Conservation (phyloP, 2,329 filamentous ascomycete species). For the Sclerotiophoma versabilis region DNA sequence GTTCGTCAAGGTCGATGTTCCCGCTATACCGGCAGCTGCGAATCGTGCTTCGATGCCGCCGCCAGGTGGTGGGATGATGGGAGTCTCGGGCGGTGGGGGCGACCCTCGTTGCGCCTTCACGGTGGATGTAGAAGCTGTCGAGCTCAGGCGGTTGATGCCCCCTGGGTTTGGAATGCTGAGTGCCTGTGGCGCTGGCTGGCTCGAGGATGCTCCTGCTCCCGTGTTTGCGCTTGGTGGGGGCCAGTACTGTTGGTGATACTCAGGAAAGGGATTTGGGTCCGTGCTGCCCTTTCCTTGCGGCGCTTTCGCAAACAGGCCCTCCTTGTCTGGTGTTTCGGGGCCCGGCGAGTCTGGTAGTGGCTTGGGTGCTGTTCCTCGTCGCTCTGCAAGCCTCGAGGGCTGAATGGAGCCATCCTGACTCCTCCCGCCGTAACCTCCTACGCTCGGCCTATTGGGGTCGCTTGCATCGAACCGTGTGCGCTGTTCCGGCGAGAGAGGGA, state of each 20-base stretch:
- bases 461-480: slow-evolving; percentile 56
- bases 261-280: slow-evolving; percentile 54
- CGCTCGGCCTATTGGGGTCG: slow-evolving; percentile 58
- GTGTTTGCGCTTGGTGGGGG: slow-evolving; percentile 51
- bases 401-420: slow-evolving; percentile 46
- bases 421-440: slow-evolving; percentile 53
- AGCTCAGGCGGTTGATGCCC: slow-evolving; percentile 70
- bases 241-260: slow-evolving; percentile 69
- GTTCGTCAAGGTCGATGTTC: slow-evolving; percentile 80
- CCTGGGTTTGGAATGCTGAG: slow-evolving; percentile 61
- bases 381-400: slow-evolving; percentile 75
- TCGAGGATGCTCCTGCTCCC: slow-evolving; percentile 22
- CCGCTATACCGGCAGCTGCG: slow-evolving; percentile 88
- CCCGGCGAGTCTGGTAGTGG: slow-evolving; percentile 83
- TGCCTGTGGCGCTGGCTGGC: slow-evolving; percentile 39
- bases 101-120: slow-evolving; percentile 91
- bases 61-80: slow-evolving; percentile 75
- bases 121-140: slow-evolving; percentile 91
- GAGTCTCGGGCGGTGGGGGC: slow-evolving; percentile 92
- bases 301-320: slow-evolving; percentile 77
- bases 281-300: slow-evolving; percentile 50
- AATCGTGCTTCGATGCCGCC: slow-evolving; percentile 91
- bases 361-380: slow-evolving; percentile 81
- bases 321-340: slow-evolving; percentile 75
- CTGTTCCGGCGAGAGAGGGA: slow-evolving; percentile 39